phyloP scores from a whole-genome alignment of 1,284 basidiomycete genomes.

The Trametes versicolor region DNA sequence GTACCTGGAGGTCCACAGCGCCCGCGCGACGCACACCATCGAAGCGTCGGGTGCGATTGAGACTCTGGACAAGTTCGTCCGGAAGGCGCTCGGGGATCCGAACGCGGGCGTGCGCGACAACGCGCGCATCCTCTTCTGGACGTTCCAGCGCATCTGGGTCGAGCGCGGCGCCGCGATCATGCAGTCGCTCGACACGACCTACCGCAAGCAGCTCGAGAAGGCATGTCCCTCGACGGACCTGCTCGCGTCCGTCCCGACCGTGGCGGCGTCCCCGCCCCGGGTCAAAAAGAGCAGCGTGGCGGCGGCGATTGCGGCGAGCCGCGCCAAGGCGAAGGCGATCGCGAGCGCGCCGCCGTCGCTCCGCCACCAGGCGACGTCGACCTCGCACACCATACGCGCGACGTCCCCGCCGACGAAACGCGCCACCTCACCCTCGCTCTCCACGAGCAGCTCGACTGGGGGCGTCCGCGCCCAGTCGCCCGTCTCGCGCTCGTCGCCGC shows the following conservation, averaged over 20 bases:
- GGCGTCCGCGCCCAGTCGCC: conserved; percentile 48
- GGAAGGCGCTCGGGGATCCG: conserved; percentile 79
- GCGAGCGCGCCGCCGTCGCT: conserved; percentile 80
- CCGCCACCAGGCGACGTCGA: conserved; percentile 80
- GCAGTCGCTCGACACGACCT: conserved; percentile 73
- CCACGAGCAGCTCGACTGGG: conserved; percentile 46
- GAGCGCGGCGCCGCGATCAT: conserved; percentile 73
- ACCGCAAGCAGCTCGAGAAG: conserved; percentile 89
- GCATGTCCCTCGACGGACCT: conserved; percentile 70
- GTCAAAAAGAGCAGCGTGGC: conserved; percentile 81
- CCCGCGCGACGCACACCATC: conserved; percentile 68
- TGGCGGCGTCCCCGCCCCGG: conserved; percentile 52
- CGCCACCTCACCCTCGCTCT: conserved; percentile 53
- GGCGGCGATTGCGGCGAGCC: conserved; percentile 84
- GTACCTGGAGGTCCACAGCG: conserved; percentile 77
- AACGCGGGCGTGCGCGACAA: conserved; percentile 85
- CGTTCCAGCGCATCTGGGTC: conserved; percentile 81
- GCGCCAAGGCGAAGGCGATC: conserved; percentile 85
- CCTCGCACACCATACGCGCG: conserved; percentile 57
- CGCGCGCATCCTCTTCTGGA: conserved; percentile 84
- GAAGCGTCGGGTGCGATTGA: conserved; percentile 76
- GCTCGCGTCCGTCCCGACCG: conserved; percentile 49
- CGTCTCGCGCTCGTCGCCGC: conserved; percentile 52
- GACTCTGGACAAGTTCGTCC: conserved; percentile 75
- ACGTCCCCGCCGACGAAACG: conserved; percentile 56